These are phyloP conservation scores for Cladochytrium replicatum DNA, from an alignment of 192 early-diverging fungal genomes.

Conservation along the genomic window DNA sequence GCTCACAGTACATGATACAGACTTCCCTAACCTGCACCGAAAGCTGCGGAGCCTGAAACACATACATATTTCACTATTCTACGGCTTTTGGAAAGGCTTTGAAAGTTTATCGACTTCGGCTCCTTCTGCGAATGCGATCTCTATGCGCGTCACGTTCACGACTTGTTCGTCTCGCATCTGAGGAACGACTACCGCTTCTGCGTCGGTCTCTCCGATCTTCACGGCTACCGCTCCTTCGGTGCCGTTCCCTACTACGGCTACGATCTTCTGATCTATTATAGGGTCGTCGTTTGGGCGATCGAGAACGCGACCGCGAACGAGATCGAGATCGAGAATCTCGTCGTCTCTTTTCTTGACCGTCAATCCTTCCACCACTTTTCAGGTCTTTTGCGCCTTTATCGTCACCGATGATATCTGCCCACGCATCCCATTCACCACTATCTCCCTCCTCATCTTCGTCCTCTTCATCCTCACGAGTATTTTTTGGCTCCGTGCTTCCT, in stretches of 20 bases:
- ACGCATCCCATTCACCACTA: slow-evolving; percentile 30
- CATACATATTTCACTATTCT: too few relatives aligned
- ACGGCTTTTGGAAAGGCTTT: too few relatives aligned
- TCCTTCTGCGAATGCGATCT: too few relatives aligned
- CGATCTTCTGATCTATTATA: not conserved
- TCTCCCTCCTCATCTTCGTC: slow-evolving; percentile 33
- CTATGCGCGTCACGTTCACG: too few relatives aligned
- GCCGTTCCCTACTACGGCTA: slow-evolving; percentile 1
- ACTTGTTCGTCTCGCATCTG: too few relatives aligned
- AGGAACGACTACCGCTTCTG: too few relatives aligned
- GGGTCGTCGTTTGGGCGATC: not conserved
- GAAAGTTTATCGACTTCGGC: too few relatives aligned
- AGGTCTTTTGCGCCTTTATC: slow-evolving; percentile 2
- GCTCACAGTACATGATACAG: not conserved
- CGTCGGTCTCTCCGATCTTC: not conserved
- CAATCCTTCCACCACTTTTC: slow-evolving; percentile 5
- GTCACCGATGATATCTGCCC: slow-evolving; percentile 30
- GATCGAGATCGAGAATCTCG: not conserved
- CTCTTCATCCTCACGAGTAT: slow-evolving; percentile 6
- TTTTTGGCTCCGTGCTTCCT: slow-evolving; percentile 1
- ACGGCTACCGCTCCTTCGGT: not conserved
- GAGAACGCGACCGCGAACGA: too few relatives aligned
- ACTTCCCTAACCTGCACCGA: slow-evolving; percentile 25
- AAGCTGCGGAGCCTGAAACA: not conserved
- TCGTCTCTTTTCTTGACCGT: not conserved